A percentile compares a stretch with the other conserved stretches of the same genome.
phyloP scores from a whole-genome alignment of 2,329 filamentous ascomycete genomes.

The Ophiostoma tasmaniense region DNA sequence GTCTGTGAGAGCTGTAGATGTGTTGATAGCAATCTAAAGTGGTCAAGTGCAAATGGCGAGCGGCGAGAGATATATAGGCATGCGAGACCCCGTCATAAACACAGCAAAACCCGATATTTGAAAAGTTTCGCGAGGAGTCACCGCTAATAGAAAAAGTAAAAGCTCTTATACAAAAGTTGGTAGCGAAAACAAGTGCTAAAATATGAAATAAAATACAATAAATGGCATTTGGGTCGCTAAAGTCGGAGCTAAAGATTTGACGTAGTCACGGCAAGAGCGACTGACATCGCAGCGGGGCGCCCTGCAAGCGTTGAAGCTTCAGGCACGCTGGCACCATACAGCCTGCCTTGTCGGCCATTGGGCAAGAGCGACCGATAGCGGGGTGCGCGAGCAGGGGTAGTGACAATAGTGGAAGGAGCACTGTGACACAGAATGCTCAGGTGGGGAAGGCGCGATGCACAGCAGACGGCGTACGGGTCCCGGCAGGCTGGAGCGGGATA shows the following conservation, averaged over 20 bases:
- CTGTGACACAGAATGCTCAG: neutral
- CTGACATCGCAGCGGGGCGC: neutral
- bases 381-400: constrained; percentile 3
- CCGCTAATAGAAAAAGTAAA: neutral
- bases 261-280: neutral
- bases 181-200: neutral
- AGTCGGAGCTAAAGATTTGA: neutral
- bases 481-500: neutral
- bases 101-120: neutral
- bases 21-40: neutral
- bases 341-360: neutral
- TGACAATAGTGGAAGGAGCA: neutral
- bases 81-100: neutral
- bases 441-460: neutral
- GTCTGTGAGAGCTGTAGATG: neutral
- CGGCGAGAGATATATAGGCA: neutral
- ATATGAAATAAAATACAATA: neutral
- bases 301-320: neutral
- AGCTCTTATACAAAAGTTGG: neutral
- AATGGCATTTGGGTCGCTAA: neutral
- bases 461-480: neutral
- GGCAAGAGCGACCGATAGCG: constrained; percentile 11
- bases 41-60: neutral
- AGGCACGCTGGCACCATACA: neutral
- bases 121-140: neutral